phyloP scores from a whole-genome alignment of 306 rosid species.

The Pyrus communis region DNA sequence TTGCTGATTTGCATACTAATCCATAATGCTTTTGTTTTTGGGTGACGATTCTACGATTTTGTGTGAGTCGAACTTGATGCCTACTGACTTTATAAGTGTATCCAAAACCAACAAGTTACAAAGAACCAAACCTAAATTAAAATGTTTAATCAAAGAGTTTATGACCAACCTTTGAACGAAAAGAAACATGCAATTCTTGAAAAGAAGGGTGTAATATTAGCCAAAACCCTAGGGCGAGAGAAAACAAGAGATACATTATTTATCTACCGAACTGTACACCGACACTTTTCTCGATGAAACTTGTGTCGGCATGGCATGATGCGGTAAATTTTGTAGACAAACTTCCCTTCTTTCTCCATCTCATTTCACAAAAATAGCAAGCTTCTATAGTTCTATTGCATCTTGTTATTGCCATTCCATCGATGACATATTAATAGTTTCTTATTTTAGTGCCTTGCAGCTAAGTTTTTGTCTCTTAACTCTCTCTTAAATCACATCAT shows the following conservation, averaged over 20 bases:
- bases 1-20: neutral
- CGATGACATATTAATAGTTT: neutral
- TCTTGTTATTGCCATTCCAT: neutral
- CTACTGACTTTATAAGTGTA: no score
- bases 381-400: neutral
- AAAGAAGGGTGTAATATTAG: neutral
- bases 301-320: constrained; percentile 34
- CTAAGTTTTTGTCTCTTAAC: neutral
- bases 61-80: neutral
- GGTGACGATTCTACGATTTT: neutral
- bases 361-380: neutral
- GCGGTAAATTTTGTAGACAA: neutral
- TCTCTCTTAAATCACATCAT: neutral
- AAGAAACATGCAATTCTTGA: neutral
- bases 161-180: no score
- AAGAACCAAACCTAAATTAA: no score
- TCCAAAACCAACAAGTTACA: neutral
- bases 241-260: neutral
- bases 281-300: constrained; percentile 38
- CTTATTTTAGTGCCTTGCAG: neutral
- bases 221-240: neutral
- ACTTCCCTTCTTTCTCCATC: constrained; percentile 9
- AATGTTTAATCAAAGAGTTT: neutral
- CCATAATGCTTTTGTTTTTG: neutral
- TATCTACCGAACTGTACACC: constrained; percentile 25